Evolutionary conservation across 805 yeast genomes (phyloP).

Genomic region (Sugiyamaella floridensis): DNA sequence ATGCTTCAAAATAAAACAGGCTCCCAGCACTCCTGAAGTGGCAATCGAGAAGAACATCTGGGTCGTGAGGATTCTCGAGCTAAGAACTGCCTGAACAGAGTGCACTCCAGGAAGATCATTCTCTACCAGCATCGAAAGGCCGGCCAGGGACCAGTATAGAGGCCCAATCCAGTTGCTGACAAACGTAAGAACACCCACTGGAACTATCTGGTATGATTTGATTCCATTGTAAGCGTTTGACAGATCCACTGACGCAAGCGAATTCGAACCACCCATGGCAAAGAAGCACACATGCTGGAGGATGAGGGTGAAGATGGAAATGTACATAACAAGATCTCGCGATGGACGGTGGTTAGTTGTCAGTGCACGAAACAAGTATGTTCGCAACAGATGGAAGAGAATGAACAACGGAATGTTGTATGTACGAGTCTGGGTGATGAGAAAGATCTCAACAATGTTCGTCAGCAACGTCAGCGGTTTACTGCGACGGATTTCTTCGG

Average conservation of each 20-base stretch:
- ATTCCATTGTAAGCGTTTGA: slow-evolving; percentile 92
- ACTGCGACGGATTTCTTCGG: background rate
- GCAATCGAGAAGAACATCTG: slow-evolving; percentile 53
- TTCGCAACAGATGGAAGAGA: slow-evolving; percentile 29
- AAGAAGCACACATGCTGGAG: slow-evolving; percentile 76
- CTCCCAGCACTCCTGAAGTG: slow-evolving; percentile 50
- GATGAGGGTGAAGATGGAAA: slow-evolving; percentile 38
- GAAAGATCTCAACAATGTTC: slow-evolving; percentile 27
- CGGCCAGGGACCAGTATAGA: slow-evolving; percentile 65
- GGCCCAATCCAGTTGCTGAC: slow-evolving; percentile 82
- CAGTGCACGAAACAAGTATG: slow-evolving; percentile 10
- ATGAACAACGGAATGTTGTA: slow-evolving; percentile 51
- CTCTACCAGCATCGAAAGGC: slow-evolving; percentile 36
- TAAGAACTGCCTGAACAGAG: background rate
- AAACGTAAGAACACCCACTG: slow-evolving; percentile 75
- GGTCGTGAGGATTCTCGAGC: slow-evolving; percentile 12
- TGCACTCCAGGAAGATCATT: slow-evolving; percentile 8
- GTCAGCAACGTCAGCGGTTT: slow-evolving; percentile 12
- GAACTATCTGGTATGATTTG: slow-evolving; percentile 54
- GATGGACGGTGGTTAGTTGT: slow-evolving; percentile 7
- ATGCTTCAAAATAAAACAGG: slow-evolving; percentile 69
- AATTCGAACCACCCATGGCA: slow-evolving; percentile 85
- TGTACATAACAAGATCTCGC: slow-evolving; percentile 13
- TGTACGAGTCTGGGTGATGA: slow-evolving; percentile 49
- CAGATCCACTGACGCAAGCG: slow-evolving; percentile 83